Conservation (phyloP, 257 asterid genomes). For the Scutellaria baicalensis region DNA sequence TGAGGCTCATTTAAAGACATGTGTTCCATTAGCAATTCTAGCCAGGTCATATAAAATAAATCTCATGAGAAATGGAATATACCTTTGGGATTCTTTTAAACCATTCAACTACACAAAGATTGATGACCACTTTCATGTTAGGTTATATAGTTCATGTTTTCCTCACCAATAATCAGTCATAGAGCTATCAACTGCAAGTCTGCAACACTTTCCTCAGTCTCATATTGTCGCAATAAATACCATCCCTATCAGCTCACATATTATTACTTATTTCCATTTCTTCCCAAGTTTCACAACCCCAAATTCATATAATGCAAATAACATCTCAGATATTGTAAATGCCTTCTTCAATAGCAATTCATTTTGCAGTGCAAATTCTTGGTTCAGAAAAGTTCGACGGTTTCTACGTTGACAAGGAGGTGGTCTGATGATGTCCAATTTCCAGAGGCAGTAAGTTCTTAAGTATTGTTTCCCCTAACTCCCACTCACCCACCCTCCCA, state of each 20-base stretch:
- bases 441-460: constrained; percentile 13
- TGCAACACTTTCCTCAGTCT: background rate
- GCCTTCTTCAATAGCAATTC: background rate
- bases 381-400: constrained; percentile 33
- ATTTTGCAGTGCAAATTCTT: constrained; percentile 13
- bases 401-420: constrained; percentile 37
- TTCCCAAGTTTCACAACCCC: background rate
- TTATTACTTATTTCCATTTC: background rate
- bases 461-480: background rate
- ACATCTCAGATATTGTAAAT: background rate
- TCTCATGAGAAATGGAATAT: constrained; percentile 31
- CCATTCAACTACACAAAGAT: constrained; percentile 27
- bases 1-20: constrained; percentile 3
- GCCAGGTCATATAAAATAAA: constrained; percentile 19
- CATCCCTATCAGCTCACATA: background rate
- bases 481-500: background rate
- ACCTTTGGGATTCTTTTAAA: constrained; percentile 31
- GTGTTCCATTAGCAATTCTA: constrained; percentile 13
- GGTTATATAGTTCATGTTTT: constrained; percentile 15
- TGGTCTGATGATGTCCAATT: background rate
- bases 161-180: constrained; percentile 11
- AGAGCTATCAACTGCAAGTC: constrained; percentile 8
- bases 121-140: constrained; percentile 16
- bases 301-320: background rate
- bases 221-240: constrained; percentile 6